A percentile compares a stretch with the other conserved stretches of the same genome.
These are phyloP conservation scores for Lactarius indigo DNA, from an alignment of 768 basidiomycete species.

Conservation along the genomic window DNA sequence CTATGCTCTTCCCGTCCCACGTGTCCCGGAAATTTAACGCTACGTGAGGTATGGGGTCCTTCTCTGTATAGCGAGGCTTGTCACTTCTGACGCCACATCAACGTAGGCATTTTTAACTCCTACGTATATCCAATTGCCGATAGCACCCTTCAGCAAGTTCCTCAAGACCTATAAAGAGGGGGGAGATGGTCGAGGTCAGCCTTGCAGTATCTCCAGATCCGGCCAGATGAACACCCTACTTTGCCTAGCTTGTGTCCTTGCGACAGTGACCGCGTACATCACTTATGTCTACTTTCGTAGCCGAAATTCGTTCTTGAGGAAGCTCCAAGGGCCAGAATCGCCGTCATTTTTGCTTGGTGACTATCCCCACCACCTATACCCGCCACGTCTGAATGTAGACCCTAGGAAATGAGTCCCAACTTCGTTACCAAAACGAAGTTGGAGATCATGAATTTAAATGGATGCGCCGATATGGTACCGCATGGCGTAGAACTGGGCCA, in stretches of 20 bases:
- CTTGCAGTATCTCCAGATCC: background rate
- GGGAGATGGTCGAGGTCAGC: background rate
- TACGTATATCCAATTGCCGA: conserved; percentile 13
- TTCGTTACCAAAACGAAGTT: conserved; percentile 29
- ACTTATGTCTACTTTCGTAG: conserved; percentile 12
- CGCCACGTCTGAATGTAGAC: background rate
- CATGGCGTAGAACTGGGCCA: conserved; percentile 24
- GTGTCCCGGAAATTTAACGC: conserved; percentile 7
- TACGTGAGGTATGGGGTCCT: background rate
- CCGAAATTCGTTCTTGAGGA: conserved; percentile 17
- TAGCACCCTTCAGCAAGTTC: background rate
- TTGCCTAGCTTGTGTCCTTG: conserved; percentile 2
- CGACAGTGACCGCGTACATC: background rate
- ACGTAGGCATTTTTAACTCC: conserved; percentile 5
- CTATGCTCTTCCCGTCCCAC: conserved; percentile 1
- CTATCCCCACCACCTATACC: background rate
- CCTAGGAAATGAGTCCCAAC: conserved; percentile 29
- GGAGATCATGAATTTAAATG: conserved; percentile 31
- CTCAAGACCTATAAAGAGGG: conserved; percentile 10
- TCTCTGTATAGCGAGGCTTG: conserved; percentile 6
- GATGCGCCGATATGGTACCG: conserved; percentile 30
- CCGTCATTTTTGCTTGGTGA: conserved; percentile 16
- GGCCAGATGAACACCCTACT: conserved; percentile 12
- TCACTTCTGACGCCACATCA: background rate
- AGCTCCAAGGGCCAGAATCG: conserved; percentile 16